Percentiles rank a stretch among this genome's conserved stretches.
Evolutionary conservation across 2,329 filamentous ascomycete species (phyloP).

Genomic region (Penicillium sp.): DNA sequence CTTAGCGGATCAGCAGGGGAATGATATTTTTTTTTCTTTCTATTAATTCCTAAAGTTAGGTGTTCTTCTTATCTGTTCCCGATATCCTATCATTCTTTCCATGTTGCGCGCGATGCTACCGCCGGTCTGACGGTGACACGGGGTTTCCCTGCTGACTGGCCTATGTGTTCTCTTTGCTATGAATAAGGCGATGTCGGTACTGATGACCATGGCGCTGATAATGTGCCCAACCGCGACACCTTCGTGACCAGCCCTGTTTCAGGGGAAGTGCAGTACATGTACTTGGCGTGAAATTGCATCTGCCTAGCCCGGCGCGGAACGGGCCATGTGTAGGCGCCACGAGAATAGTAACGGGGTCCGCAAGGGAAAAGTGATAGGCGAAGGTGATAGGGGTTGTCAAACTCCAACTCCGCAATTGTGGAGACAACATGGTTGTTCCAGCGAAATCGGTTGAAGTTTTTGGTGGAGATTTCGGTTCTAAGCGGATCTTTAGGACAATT

Average conservation of each 20-base stretch:
- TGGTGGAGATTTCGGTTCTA: constrained; percentile 11
- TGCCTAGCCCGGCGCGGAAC: constrained; percentile 10
- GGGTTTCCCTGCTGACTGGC: background rate
- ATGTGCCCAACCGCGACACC: background rate
- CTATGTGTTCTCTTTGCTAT: background rate
- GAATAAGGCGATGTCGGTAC: background rate
- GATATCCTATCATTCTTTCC: background rate
- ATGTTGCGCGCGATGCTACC: background rate
- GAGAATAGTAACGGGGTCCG: background rate
- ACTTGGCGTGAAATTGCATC: constrained; percentile 9
- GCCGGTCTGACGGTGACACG: background rate
- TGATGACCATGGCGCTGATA: background rate
- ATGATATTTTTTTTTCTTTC: background rate
- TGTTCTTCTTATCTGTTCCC: background rate
- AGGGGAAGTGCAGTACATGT: background rate
- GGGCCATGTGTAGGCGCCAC: background rate
- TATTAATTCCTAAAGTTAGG: background rate
- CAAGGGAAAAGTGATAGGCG: background rate
- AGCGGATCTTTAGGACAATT: constrained; percentile 6
- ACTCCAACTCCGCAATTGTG: background rate
- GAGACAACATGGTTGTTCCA: background rate
- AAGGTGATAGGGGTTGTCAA: background rate
- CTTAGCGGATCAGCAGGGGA: background rate
- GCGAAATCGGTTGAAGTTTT: background rate
- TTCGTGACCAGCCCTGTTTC: background rate